Percentiles rank a stretch among this genome's conserved stretches.
Conservation (phyloP, 306 rosid genomes). For the Quercus bicolor region DNA sequence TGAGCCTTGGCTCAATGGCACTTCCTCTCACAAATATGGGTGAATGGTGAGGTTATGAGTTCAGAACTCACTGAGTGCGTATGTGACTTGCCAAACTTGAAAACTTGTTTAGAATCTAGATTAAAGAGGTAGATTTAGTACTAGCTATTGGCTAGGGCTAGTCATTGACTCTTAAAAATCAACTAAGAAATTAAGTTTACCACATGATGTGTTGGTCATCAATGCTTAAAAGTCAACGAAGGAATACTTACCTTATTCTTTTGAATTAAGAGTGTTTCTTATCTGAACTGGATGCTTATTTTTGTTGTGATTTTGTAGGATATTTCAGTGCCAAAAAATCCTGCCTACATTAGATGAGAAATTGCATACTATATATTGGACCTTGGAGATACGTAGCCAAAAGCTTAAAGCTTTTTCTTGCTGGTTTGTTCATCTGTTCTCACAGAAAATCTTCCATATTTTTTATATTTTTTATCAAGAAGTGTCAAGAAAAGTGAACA, state of each 20-base stretch:
- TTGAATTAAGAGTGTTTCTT: not conserved
- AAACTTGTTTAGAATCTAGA: not conserved
- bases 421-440: slow-evolving; percentile 2
- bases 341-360: not conserved
- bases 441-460: slow-evolving; percentile 1
- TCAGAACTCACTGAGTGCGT: too few species aligned
- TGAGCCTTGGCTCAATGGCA: too few species aligned
- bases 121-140: not conserved
- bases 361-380: not conserved
- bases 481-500: slow-evolving; percentile 17
- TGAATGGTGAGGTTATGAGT: too few species aligned
- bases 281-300: not conserved
- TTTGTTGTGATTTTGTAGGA: not conserved
- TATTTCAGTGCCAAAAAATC: not conserved
- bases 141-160: not conserved
- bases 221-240: not conserved
- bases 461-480: slow-evolving; percentile 3
- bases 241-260: not conserved
- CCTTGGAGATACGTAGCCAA: not conserved
- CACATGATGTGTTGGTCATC: not conserved
- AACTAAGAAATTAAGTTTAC: not conserved
- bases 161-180: not conserved
- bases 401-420: not conserved
- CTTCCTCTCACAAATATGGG: too few species aligned
- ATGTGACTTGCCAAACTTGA: too few species aligned